Evolutionary conservation across 768 basidiomycete genomes (phyloP), one percentile per base, ranked within the genome.

Genomic region (Lentinula sp.): DNA sequence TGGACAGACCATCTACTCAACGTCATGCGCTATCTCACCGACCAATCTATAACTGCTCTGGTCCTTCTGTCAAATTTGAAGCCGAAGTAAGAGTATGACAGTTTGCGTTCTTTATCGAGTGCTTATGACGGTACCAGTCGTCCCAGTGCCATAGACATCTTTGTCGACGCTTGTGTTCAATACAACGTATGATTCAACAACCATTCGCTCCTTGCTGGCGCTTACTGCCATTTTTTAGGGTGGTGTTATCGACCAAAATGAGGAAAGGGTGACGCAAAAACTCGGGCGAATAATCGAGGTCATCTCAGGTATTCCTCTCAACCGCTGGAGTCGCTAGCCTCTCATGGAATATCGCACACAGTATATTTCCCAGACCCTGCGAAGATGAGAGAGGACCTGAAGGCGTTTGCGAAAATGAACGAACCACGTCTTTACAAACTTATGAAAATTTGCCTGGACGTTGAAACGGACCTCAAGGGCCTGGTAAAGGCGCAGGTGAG

Each of bases 1-100:
- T 98, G 95, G 95, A 91, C 91, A 0, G 94, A 97, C 66, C 79
- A 87, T 20, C 70, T 97, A 39, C 76, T 98, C 15, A 79, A 80
- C 42, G 85, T 87, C 0, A 86, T 95, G 83, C 78, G 79, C 39
- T 80, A 81, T 65, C 74, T 98, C 52, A 84, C 87, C 43, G 84
- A 86, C 13, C 78, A 78, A 36, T 79, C 82, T 0, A 76, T 84
- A 54, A 81, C 80, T 55, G 76, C 82, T 0, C 68, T 98, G 32
- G 68, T 93, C 12, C 70, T 69, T 9, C 70, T 95, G 60, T 83
- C 86, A 5, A 83, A 85, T 5, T 68, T 98, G 35, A 87, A 85
- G 63, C 73, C 78, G 39, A 68, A 70, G 93, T 91, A 56, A 28
- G 55, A 15, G 32, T 10, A 62, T 36, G 58, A 63, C 61, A 37